phyloP scores from a whole-genome alignment of 2,329 filamentous ascomycete genomes.

The Madurella fahalii region DNA sequence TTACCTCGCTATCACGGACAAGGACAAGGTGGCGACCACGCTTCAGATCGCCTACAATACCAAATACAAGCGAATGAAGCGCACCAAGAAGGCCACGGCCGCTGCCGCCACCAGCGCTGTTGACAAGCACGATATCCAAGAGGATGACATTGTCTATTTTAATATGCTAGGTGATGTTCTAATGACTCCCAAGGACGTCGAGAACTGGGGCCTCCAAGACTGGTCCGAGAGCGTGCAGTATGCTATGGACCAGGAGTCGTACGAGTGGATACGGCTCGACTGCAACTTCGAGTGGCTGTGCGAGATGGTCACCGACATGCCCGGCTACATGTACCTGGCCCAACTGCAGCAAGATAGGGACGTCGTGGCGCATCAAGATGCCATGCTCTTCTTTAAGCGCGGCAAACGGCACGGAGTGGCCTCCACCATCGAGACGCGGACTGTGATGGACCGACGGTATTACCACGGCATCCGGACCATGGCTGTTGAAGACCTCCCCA shows the following conservation, averaged over 20 bases:
- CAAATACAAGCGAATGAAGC: conserved; percentile 95
- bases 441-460: conserved; percentile 85
- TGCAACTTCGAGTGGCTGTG: conserved; percentile 98
- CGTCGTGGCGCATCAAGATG: conserved; percentile 79
- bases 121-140: conserved; percentile 50
- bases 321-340: conserved; percentile 95
- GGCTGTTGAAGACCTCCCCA: conserved; percentile 73
- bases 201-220: conserved; percentile 79
- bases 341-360: conserved; percentile 96
- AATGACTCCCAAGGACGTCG: conserved; percentile 73
- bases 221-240: conserved; percentile 87
- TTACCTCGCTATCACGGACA: conserved; percentile 91
- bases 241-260: conserved; percentile 91
- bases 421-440: conserved; percentile 84
- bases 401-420: conserved; percentile 72
- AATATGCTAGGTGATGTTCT: conserved; percentile 92
- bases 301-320: conserved; percentile 75
- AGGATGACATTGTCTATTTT: conserved; percentile 75
- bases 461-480: conserved; percentile 88
- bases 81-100: conserved; percentile 76
- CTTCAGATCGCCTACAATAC: conserved; percentile 98
- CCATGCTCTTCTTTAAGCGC: conserved; percentile 68
- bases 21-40: conserved; percentile 63
- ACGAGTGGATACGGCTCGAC: conserved; percentile 98
- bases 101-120: conserved; percentile 61